A percentile compares a stretch with the other conserved stretches of the same genome.
phyloP scores from a whole-genome alignment of 2,329 filamentous ascomycete species.

The Fusarium sp. region DNA sequence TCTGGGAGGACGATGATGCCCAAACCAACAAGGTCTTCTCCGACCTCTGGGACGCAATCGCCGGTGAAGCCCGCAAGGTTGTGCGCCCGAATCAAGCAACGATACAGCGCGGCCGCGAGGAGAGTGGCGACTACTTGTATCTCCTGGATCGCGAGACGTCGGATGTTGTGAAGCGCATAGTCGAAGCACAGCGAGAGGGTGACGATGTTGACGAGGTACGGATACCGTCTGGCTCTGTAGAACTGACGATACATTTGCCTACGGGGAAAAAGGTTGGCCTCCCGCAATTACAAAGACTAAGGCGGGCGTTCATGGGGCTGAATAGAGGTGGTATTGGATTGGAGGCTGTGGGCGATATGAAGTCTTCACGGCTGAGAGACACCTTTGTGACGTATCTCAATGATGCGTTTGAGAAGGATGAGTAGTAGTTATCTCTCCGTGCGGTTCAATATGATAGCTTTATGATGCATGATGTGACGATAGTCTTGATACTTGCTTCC shows the following conservation, averaged over 20 bases:
- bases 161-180: constrained; percentile 75
- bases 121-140: constrained; percentile 80
- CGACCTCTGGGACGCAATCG: constrained; percentile 79
- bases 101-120: constrained; percentile 69
- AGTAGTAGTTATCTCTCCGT: constrained; percentile 45
- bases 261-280: constrained; percentile 70
- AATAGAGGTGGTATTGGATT: constrained; percentile 76
- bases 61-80: constrained; percentile 68
- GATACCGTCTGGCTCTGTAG: constrained; percentile 54
- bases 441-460: not conserved
- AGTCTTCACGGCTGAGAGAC: constrained; percentile 65
- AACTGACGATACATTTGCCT: constrained; percentile 72
- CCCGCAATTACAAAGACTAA: constrained; percentile 79
- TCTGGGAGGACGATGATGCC: constrained; percentile 78
- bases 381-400: constrained; percentile 75
- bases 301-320: constrained; percentile 80
- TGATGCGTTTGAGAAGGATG: constrained; percentile 69
- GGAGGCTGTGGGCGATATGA: constrained; percentile 65
- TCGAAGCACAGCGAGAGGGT: constrained; percentile 76
- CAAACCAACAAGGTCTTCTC: constrained; percentile 67
- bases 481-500: not conserved
- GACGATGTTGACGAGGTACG: constrained; percentile 66
- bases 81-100: constrained; percentile 82
- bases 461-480: not conserved
- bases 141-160: constrained; percentile 83